Conservation (phyloP, 495 filamentous ascomycete species). For the Tuber magnatum region DNA sequence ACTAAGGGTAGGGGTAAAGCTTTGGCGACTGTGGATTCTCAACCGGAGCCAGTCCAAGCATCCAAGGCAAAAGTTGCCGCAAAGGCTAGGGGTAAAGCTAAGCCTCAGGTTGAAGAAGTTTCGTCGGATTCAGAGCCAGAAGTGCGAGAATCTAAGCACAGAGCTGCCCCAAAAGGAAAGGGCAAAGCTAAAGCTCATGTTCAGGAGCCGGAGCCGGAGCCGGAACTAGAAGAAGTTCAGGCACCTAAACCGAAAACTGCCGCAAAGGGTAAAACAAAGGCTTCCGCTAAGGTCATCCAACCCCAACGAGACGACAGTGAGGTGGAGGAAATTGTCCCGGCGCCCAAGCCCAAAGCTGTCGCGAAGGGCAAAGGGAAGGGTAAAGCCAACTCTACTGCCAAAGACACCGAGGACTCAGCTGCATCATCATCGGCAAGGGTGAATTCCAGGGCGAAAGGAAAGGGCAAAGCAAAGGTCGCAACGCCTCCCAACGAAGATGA, state of each 20-base stretch:
- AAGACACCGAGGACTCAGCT: slow-evolving; percentile 9
- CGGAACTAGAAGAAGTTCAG: slow-evolving; percentile 5
- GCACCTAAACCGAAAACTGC: slow-evolving; percentile 9
- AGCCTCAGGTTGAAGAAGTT: background rate
- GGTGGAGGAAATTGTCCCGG: slow-evolving; percentile 2
- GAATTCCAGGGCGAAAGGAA: slow-evolving; percentile 14
- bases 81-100: slow-evolving; percentile 2
- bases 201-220: slow-evolving; percentile 3
- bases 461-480: slow-evolving; percentile 7
- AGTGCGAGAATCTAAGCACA: background rate
- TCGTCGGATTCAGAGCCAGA: slow-evolving; percentile 7
- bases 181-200: slow-evolving; percentile 1
- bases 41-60: background rate
- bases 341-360: slow-evolving; percentile 5
- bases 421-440: background rate
- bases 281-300: background rate
- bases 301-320: slow-evolving; percentile 10
- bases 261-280: slow-evolving; percentile 7
- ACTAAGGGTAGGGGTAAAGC: background rate
- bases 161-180: slow-evolving; percentile 3
- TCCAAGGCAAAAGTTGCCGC: background rate
- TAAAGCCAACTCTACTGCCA: background rate
- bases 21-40: background rate
- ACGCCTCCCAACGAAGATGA: slow-evolving; percentile 32
- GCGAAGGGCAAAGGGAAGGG: slow-evolving; percentile 16